phyloP scores from a whole-genome alignment of 139 green algal genomes.

The Parachlorella kessleri region DNA sequence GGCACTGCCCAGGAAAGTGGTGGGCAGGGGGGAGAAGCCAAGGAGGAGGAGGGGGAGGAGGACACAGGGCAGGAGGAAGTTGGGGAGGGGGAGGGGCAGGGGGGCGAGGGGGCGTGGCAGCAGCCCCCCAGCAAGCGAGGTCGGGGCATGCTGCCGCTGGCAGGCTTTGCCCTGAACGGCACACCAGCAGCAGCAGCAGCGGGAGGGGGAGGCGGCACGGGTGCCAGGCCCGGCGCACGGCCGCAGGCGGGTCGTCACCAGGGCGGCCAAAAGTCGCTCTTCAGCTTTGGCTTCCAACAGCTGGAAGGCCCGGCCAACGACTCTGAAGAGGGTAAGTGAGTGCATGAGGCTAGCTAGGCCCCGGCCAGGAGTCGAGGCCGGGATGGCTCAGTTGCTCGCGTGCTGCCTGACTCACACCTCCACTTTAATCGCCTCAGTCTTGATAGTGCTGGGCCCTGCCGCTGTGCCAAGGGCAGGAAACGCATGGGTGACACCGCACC shows the following conservation, averaged over 20 bases:
- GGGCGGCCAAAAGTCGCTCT: slow-evolving; percentile 24
- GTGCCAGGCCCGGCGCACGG: neutral
- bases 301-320: neutral
- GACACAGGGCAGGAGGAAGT: neutral
- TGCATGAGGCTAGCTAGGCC: neutral
- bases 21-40: too few species aligned
- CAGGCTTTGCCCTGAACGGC: slow-evolving; percentile 18
- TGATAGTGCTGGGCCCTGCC: too few species aligned
- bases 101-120: neutral
- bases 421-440: too few species aligned
- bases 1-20: too few species aligned
- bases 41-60: neutral
- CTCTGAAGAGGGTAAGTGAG: neutral
- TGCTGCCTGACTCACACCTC: too few species aligned
- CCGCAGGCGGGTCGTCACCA: slow-evolving; percentile 12
- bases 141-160: slow-evolving; percentile 14
- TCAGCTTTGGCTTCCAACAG: slow-evolving; percentile 29
- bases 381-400: too few species aligned
- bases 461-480: too few species aligned
- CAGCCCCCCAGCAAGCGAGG: slow-evolving; percentile 17
- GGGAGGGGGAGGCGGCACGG: neutral
- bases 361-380: neutral
- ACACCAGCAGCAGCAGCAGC: slow-evolving; percentile 4
- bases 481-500: too few species aligned
- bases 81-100: neutral